Percentiles rank a stretch among this genome's conserved stretches.
phyloP scores from a whole-genome alignment of 2,329 filamentous ascomycete genomes.

The Pezicula carpinea region DNA sequence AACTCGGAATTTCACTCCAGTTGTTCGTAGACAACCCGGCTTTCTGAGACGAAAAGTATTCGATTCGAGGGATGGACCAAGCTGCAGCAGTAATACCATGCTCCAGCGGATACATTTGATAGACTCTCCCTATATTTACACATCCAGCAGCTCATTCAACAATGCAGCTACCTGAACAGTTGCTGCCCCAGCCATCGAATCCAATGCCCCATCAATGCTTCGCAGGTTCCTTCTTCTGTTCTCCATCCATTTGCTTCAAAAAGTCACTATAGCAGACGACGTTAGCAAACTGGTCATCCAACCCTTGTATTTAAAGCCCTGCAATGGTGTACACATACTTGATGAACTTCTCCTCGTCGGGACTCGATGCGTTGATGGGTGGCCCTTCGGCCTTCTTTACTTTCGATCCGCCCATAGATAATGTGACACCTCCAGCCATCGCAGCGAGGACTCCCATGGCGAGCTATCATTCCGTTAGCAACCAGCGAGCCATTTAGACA shows the following conservation, averaged over 20 bases:
- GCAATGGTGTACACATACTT: conserved; percentile 22
- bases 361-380: conserved; percentile 29
- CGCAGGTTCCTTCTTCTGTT: background rate
- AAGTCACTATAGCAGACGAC: background rate
- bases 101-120: background rate
- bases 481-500: conserved; percentile 12
- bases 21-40: no score
- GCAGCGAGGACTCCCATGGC: conserved; percentile 25
- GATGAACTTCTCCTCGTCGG: conserved; percentile 31
- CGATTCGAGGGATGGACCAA: no score
- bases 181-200: no score
- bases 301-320: background rate
- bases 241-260: background rate
- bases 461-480: conserved; percentile 18
- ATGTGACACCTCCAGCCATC: conserved; percentile 13
- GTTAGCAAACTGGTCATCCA: no score
- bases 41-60: no score
- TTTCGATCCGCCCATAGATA: conserved; percentile 21
- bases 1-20: no score
- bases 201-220: background rate
- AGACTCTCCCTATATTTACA: conserved; percentile 1
- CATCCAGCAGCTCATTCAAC: background rate
- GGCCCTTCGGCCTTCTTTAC: conserved; percentile 24
- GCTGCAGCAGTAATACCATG: background rate
- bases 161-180: background rate